Base-by-base conservation (phyloP, 1,284 basidiomycete genomes). In the Pyrrhoderma noxium region DNA sequence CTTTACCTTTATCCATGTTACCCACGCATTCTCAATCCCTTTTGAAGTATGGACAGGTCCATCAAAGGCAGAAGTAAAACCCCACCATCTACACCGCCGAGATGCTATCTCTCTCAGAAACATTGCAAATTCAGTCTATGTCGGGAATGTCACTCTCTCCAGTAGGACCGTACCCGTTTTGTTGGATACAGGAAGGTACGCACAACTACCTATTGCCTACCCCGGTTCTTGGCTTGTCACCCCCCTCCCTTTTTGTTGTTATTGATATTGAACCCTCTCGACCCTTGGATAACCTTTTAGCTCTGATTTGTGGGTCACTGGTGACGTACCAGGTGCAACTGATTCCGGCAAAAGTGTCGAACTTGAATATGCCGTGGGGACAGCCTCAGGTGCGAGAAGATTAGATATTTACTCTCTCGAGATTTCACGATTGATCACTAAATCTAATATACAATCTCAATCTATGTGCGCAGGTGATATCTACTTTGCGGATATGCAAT, bases 361-460 rank as follows among this genome's bases (percentile, higher is more conserved):
- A 1, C 63, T 89, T 13, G 65, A 70, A 3, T 89, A 89, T 60
- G 86, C 85, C 5, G 76, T 87, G 22, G 85, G 85, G 42, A 70
- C 68, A 43, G 83, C 82, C 9, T 57, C 66, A 56, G 85, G 85
- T 84, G n/a, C n/a, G n/a, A n/a, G n/a, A n/a, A n/a, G n/a, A n/a
- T n/a, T n/a, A n/a, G n/a, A n/a, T n/a, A n/a, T n/a, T n/a, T n/a
- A n/a, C n/a, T n/a, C n/a, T 57, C 40, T 69, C 66, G 21, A 7
- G 4, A 16, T 37, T n/a, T n/a, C 44, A 45, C 13, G 25, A 31
- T 14, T 9, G 34, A 2, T 25, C 19, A n/a, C n/a, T n/a, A n/a
- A n/a, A n/a, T n/a, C n/a, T n/a, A n/a, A n/a, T n/a, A n/a, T n/a
- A n/a, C n/a, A n/a, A n/a, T n/a, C n/a, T n/a, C n/a, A n/a, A n/a